Evolutionary conservation across 2,329 filamentous ascomycete genomes (phyloP), one percentile per base, ranked within the genome.

Genomic region (Coniella vitis): DNA sequence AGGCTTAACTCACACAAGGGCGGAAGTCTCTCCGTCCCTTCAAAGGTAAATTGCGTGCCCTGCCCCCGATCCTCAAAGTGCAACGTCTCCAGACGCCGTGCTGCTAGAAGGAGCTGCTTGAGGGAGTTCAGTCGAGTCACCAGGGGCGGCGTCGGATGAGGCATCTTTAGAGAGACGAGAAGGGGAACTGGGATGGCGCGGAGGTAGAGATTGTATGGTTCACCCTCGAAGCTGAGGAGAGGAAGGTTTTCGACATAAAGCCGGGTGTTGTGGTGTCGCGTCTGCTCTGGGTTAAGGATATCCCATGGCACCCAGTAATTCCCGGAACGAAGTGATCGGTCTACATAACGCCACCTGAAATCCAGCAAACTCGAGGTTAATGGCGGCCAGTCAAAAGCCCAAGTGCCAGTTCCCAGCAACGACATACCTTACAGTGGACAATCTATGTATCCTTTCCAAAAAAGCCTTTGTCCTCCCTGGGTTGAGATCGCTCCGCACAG

Each of bases 1-100:
- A 77, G 58, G 1, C 57, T 60, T 3, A 76, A 60, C 7, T 70
- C 64, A 17, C 55, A 56, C 4, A 76, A 56, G 0, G 72, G 58
- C 1, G 73, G 73, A 20, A 76, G 57, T 10, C 68, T 62, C 47
- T 76, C 72, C 16, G 57, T 60, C 0, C 52, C 52, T 0, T 46
- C 35, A 29, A 76, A 75, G 2, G 51, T 52, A 54, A 76, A 74
- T 38, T 61, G 66, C 13, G 67, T 71, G 3, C 72, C 71, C 47
- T 72, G 69, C 1, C 71, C 71, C 10, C 67, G 58, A 46, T 73
- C 71, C 25, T 66, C 59, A 54, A 73, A 73, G 45, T 67, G 63
- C n/a, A 75, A 61, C 1, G 58, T 65, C 53, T 65, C 59, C 2
- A 73, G 63, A 7, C 54, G 58, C 3, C 55, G 56, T 8, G 68